phyloP scores from a whole-genome alignment of 371 early-diverging fungal species.

The Paramicrosporidium saccamoebae region DNA sequence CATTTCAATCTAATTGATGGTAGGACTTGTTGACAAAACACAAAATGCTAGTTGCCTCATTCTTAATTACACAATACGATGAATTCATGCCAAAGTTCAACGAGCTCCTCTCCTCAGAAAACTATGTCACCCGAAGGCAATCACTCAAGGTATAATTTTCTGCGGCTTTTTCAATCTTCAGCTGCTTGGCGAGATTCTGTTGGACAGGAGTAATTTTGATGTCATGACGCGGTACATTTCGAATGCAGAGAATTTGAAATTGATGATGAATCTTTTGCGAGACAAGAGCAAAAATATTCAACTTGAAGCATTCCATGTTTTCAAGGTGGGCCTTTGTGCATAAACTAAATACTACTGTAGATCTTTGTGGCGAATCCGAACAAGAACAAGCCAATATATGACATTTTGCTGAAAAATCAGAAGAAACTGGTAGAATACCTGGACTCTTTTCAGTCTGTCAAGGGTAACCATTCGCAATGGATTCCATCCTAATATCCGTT shows the following conservation, averaged over 20 bases:
- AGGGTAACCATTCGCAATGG: too few relatives aligned
- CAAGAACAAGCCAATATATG: slow-evolving; percentile 60
- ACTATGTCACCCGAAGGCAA: slow-evolving; percentile 89
- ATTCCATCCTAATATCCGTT: too few relatives aligned
- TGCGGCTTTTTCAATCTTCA: slow-evolving; percentile 5
- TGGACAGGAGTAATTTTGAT: slow-evolving; percentile 72
- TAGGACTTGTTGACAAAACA: slow-evolving; percentile 75
- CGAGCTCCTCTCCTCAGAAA: slow-evolving; percentile 38
- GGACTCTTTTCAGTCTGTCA: slow-evolving; percentile 55
- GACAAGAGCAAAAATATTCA: slow-evolving; percentile 85
- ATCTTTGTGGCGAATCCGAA: slow-evolving; percentile 92
- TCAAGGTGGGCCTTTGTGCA: slow-evolving; percentile 27
- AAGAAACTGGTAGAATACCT: slow-evolving; percentile 59
- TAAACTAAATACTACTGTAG: slow-evolving; percentile 7
- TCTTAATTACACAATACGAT: slow-evolving; percentile 59
- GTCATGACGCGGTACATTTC: slow-evolving; percentile 83
- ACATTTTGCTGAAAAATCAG: slow-evolving; percentile 64
- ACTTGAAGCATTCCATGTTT: slow-evolving; percentile 95
- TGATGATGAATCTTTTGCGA: slow-evolving; percentile 80
- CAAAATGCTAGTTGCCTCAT: slow-evolving; percentile 57
- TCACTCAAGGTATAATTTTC: slow-evolving; percentile 41
- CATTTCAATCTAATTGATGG: not conserved
- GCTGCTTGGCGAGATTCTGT: slow-evolving; percentile 77
- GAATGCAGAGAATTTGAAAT: slow-evolving; percentile 60
- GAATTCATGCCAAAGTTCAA: slow-evolving; percentile 23